phyloP scores from a whole-genome alignment of 78 protist species.

The Protostelium mycophagum region DNA sequence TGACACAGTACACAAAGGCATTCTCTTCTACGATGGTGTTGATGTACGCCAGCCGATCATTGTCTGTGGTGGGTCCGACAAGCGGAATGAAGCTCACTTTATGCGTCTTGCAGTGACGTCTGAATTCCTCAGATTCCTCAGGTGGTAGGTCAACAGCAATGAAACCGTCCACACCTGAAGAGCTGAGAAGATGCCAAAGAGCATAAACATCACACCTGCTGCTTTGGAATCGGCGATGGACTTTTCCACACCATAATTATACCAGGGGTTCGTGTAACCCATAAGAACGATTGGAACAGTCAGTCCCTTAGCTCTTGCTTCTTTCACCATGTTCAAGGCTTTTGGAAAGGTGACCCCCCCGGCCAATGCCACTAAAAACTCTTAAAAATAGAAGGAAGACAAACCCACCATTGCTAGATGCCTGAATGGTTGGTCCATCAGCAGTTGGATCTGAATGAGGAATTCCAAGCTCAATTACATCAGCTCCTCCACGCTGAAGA shows the following conservation, averaged over 20 bases:
- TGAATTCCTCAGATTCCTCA: slow-evolving; percentile 41
- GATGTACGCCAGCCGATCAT: slow-evolving; percentile 28
- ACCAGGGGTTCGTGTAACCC: slow-evolving; percentile 80
- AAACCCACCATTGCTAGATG: slow-evolving; percentile 11
- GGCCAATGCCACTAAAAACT: slow-evolving; percentile 9
- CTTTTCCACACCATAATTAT: slow-evolving; percentile 32
- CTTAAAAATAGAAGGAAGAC: not conserved
- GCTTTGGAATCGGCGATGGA: not conserved
- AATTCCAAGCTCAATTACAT: slow-evolving; percentile 76
- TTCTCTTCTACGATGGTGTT: slow-evolving; percentile 9
- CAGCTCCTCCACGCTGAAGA: slow-evolving; percentile 61
- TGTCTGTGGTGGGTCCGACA: slow-evolving; percentile 62
- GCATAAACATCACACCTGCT: not conserved
- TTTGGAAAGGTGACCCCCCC: slow-evolving; percentile 18
- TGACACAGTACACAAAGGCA: slow-evolving; percentile 62
- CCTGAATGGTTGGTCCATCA: slow-evolving; percentile 66
- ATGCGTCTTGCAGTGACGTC: not conserved
- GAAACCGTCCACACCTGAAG: slow-evolving; percentile 66
- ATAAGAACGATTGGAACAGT: slow-evolving; percentile 68
- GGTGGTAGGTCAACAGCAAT: slow-evolving; percentile 83
- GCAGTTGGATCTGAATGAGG: slow-evolving; percentile 72
- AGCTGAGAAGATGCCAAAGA: not conserved
- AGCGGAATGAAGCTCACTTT: slow-evolving; percentile 34
- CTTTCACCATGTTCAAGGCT: slow-evolving; percentile 8
- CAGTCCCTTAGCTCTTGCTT: slow-evolving; percentile 63